phyloP scores from a whole-genome alignment of 129 eudicot species.

The Dittrichia graveolens region DNA sequence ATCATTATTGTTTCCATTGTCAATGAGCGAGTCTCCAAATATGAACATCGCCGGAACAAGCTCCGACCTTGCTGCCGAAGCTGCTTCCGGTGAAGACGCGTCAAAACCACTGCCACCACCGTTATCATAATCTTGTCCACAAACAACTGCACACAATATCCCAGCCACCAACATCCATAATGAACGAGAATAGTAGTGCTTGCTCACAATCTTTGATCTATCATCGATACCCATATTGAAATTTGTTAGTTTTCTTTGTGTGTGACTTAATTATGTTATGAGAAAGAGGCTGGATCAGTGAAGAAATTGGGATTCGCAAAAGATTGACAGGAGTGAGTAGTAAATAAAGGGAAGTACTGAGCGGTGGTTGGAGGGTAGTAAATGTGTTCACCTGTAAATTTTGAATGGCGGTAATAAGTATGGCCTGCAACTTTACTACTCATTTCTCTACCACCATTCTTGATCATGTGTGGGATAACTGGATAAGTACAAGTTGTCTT shows the following conservation, averaged over 20 bases:
- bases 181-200: constrained; percentile 13
- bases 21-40: constrained; percentile 87
- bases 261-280: constrained; percentile 28
- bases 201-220: not conserved
- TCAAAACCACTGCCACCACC: constrained; percentile 24
- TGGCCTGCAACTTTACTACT: constrained; percentile 13
- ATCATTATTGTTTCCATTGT: constrained; percentile 83
- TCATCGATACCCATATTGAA: constrained; percentile 23
- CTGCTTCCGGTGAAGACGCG: constrained; percentile 27
- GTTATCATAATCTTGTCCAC: constrained; percentile 31
- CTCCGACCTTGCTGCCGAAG: constrained; percentile 33
- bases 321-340: constrained; percentile 22
- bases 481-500: constrained; percentile 5
- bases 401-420: constrained; percentile 36
- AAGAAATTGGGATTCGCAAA: constrained; percentile 26
- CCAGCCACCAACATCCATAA: constrained; percentile 22
- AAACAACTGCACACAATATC: constrained; percentile 20
- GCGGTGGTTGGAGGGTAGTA: constrained; percentile 45
- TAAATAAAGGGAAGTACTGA: constrained; percentile 28
- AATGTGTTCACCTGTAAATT: constrained; percentile 43
- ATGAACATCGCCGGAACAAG: constrained; percentile 91
- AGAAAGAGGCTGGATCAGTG: constrained; percentile 16
- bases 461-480: constrained; percentile 13
- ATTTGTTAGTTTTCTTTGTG: constrained; percentile 14
- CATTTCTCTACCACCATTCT: constrained; percentile 29